Evolutionary conservation across 2,329 filamentous ascomycete genomes (phyloP).

Genomic region (Truncatella angustata): DNA sequence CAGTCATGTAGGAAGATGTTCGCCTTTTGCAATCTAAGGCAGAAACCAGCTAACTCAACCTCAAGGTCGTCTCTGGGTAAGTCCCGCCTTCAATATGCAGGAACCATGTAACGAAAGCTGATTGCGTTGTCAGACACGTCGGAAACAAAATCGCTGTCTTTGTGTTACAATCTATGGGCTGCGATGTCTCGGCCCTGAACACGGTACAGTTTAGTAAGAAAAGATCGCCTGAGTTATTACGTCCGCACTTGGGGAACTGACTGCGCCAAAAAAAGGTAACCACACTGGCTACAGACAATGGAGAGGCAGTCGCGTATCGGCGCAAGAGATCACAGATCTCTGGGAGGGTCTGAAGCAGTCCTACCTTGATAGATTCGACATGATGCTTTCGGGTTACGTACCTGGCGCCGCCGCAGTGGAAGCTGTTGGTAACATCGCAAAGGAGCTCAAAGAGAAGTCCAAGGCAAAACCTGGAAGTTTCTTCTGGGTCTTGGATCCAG

Average conservation of each 20-base stretch:
- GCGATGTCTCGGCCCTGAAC: conserved; percentile 90
- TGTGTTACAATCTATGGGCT: conserved; percentile 89
- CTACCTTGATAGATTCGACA: conserved; percentile 84
- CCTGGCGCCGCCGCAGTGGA: conserved; percentile 82
- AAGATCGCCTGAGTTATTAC: background rate
- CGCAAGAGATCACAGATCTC: conserved; percentile 78
- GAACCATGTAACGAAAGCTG: conserved; percentile 12
- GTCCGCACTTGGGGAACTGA: background rate
- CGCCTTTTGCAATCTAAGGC: background rate
- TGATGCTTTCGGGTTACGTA: conserved; percentile 93
- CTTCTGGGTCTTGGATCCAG: conserved; percentile 96
- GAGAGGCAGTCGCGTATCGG: conserved; percentile 78
- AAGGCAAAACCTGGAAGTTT: conserved; percentile 66
- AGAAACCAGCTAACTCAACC: conserved; percentile 41
- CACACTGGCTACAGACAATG: conserved; percentile 90
- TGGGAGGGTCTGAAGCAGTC: conserved; percentile 83
- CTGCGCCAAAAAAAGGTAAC: conserved; percentile 62
- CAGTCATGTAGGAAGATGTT: conserved; percentile 73
- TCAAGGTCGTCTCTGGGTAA: conserved; percentile 73
- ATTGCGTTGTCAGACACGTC: conserved; percentile 69
- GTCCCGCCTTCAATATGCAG: conserved; percentile 37
- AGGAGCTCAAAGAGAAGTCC: conserved; percentile 71
- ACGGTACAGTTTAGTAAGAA: conserved; percentile 93
- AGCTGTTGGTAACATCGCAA: conserved; percentile 79
- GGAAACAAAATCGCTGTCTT: conserved; percentile 97